Evolutionary conservation across 768 basidiomycete genomes (phyloP).

Genomic region (Auricularia sp.): DNA sequence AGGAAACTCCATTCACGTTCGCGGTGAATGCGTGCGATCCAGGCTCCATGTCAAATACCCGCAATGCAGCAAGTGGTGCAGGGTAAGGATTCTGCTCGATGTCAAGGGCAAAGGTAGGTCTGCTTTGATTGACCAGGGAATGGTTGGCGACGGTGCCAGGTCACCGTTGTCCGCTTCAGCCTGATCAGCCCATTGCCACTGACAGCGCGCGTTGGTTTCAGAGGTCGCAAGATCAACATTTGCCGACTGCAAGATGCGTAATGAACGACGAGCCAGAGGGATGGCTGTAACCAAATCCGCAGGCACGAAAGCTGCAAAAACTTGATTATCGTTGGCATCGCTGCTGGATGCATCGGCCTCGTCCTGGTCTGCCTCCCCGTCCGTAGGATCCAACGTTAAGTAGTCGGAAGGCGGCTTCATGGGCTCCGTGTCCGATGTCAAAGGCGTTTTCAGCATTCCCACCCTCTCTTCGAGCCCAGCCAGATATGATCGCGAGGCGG

Average conservation of each 20-base stretch:
- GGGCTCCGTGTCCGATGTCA: background rate
- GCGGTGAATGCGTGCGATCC: constrained; percentile 24
- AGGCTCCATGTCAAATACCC: constrained; percentile 58
- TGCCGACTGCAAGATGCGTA: background rate
- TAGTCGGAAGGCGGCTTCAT: background rate
- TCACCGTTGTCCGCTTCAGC: background rate
- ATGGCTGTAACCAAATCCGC: background rate
- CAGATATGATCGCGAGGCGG: background rate
- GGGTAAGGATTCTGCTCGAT: constrained; percentile 12
- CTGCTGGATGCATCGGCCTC: background rate
- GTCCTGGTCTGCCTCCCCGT: background rate
- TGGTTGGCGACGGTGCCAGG: background rate
- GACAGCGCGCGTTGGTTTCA: background rate
- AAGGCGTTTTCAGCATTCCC: background rate
- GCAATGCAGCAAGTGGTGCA: constrained; percentile 36
- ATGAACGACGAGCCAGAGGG: background rate
- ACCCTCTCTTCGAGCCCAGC: background rate
- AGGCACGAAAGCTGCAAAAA: background rate
- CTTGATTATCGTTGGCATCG: background rate
- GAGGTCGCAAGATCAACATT: background rate
- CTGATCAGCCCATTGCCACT: background rate
- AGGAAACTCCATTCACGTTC: background rate
- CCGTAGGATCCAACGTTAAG: background rate
- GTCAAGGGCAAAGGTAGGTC: too few species aligned
- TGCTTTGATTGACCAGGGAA: background rate